Evolutionary conservation across 257 asterid species (phyloP), one percentile per base, ranked within the genome.

Genomic region (Verbena officinalis): DNA sequence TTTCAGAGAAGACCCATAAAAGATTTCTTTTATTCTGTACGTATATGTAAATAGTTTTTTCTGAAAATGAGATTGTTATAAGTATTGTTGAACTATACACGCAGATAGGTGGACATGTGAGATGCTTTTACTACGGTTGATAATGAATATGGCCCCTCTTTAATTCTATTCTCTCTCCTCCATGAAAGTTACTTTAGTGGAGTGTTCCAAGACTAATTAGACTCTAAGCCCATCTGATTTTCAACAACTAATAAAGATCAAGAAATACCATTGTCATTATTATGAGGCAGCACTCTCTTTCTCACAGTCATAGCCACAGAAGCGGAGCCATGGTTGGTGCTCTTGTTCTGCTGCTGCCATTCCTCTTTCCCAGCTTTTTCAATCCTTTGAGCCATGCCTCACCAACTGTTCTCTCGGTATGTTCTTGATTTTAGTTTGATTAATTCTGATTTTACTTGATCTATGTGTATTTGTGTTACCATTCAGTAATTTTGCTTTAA

Each of bases 261-360:
- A 64, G 54, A 50, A n/a, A n/a, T n/a, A 40, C 52, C 58, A 24
- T 40, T 14, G 38, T 66, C 20, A 23, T 67, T 42, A 12, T 53
- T 51, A 69, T 71, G 87, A 78, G 90, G 87, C 78, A 69, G 67
- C 56, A 69, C 49, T 69, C 71, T 70, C 78, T 68, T 65, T 70
- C 77, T 69, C 84, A 69, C 16, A 67, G 71, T 39, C 76, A 72
- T 46, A 77, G 34, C 75, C 73, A 65, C 55, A 86, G 84, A 70
- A 84, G 90, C 51, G 93, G 83, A 80, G 86, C 90, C 66, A 84
- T 94, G 96, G 84, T 83, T 78, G 85, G 64, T 76, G 73, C 89
- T 40, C 75, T 83, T 67, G 78, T 88, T 49, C 73, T 94, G 79
- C 86, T 94, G 65, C 70, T 90, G 64, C 86, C 96, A 54, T 55